Conservation (phyloP, 169 alveolate genomes). For the Eimeria necatrix region DNA sequence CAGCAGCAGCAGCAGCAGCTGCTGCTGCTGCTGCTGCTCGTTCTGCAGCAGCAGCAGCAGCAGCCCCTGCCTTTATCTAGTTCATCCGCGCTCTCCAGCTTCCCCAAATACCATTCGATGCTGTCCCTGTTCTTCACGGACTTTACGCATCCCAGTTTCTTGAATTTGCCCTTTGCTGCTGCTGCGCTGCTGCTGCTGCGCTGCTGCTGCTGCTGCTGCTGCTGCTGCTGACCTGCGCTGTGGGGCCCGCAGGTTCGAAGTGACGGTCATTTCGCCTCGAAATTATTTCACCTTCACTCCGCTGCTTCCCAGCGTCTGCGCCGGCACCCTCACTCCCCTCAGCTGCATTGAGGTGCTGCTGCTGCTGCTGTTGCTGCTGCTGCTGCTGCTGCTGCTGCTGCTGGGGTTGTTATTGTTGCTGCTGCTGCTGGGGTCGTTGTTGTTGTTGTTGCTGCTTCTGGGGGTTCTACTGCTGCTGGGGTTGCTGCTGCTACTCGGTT, state of each 20-base stretch:
- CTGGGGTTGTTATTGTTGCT: neutral
- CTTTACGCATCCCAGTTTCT: no score
- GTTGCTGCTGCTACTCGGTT: neutral
- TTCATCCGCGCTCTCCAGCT: no score
- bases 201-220: conserved; percentile 10
- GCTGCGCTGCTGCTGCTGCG: neutral
- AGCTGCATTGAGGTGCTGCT: conserved; percentile 78
- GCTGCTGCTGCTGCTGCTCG: neutral
- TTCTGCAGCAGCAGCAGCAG: neutral
- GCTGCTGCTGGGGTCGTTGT: neutral
- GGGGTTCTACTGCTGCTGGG: neutral
- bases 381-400: neutral
- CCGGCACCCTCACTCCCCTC: conserved; percentile 83
- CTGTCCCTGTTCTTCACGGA: no score
- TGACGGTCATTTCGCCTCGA: conserved; percentile 81
- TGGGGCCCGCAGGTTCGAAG: conserved; percentile 63
- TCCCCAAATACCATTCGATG: no score
- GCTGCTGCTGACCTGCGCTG: neutral
- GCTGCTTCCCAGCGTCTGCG: conserved; percentile 82
- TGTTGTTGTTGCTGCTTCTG: neutral
- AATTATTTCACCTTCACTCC: conserved; percentile 83
- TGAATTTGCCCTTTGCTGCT: neutral
- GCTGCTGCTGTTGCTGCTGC: conserved; percentile 25
- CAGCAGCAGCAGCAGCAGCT: neutral
- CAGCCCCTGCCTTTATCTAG: neutral